phyloP scores from a whole-genome alignment of 2,329 filamentous ascomycete genomes.

The Colletotrichum cuscutae region DNA sequence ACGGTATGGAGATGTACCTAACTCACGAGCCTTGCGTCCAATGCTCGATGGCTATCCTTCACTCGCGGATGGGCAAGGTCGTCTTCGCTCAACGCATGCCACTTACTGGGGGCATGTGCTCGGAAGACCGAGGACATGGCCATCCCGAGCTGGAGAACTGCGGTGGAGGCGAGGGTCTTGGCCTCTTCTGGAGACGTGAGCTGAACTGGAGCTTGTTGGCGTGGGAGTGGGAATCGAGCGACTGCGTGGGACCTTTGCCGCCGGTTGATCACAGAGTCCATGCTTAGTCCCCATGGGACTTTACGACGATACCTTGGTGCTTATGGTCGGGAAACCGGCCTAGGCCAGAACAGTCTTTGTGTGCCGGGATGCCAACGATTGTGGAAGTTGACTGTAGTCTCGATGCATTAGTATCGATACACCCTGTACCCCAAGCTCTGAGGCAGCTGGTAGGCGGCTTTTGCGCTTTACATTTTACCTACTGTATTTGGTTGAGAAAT shows the following conservation, averaged over 20 bases:
- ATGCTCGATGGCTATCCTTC: constrained; percentile 96
- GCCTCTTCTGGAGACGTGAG: constrained; percentile 78
- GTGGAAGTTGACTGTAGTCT: constrained; percentile 8
- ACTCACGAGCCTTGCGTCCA: constrained; percentile 97
- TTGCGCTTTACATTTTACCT: constrained; percentile 2
- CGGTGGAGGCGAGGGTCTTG: constrained; percentile 69
- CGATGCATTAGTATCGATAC: constrained; percentile 22
- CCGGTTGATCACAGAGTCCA: constrained; percentile 60
- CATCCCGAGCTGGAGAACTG: constrained; percentile 48
- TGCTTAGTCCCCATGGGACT: constrained; percentile 45
- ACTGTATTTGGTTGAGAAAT: constrained; percentile 21
- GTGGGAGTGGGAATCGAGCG: constrained; percentile 76
- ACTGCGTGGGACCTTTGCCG: constrained; percentile 46
- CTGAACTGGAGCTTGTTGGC: constrained; percentile 87
- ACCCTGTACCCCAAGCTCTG: background rate
- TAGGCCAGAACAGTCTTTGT: constrained; percentile 34
- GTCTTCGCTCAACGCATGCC: constrained; percentile 85
- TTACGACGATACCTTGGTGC: constrained; percentile 37
- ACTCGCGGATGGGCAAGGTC: constrained; percentile 89
- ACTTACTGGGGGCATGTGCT: constrained; percentile 83
- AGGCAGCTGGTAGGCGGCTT: background rate
- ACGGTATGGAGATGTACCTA: constrained; percentile 91
- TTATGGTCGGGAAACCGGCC: constrained; percentile 27
- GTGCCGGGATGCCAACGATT: constrained; percentile 9
- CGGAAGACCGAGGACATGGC: constrained; percentile 72